These are phyloP conservation scores for Hypoxylon sp. DNA, from an alignment of 2,329 filamentous ascomycete genomes.

Conservation along the genomic window DNA sequence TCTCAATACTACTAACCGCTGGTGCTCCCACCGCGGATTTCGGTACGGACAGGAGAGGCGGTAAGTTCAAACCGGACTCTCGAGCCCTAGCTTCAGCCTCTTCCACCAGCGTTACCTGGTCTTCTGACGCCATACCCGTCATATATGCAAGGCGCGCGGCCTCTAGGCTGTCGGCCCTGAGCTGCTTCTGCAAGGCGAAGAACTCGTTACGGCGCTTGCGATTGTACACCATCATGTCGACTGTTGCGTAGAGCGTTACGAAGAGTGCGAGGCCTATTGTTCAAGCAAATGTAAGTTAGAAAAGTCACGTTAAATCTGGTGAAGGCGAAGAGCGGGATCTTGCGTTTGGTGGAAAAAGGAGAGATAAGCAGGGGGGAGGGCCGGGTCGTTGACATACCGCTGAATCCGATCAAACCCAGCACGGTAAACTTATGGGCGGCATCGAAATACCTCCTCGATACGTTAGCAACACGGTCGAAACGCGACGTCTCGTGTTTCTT, in stretches of 20 bases:
- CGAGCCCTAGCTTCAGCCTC: constrained; percentile 64
- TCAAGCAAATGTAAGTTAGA: constrained; percentile 4
- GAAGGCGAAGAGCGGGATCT: background rate
- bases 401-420: constrained; percentile 66
- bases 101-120: constrained; percentile 68
- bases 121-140: constrained; percentile 66
- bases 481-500: constrained; percentile 68
- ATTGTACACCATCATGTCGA: constrained; percentile 72
- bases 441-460: constrained; percentile 64
- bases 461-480: constrained; percentile 63
- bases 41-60: constrained; percentile 63
- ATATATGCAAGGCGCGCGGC: constrained; percentile 71
- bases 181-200: constrained; percentile 64
- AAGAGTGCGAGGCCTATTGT: constrained; percentile 64
- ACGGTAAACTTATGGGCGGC: constrained; percentile 68
- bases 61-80: constrained; percentile 60
- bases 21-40: constrained; percentile 45
- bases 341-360: background rate
- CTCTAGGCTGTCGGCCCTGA: constrained; percentile 66
- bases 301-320: background rate
- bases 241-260: constrained; percentile 68
- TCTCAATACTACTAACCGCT: constrained; percentile 51
- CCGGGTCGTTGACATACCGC: constrained; percentile 57
- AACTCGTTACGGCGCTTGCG: constrained; percentile 70
- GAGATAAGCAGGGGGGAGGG: background rate